Conservation (phyloP, 139 green algal genomes). For the Chlamydomonas incerta region DNA sequence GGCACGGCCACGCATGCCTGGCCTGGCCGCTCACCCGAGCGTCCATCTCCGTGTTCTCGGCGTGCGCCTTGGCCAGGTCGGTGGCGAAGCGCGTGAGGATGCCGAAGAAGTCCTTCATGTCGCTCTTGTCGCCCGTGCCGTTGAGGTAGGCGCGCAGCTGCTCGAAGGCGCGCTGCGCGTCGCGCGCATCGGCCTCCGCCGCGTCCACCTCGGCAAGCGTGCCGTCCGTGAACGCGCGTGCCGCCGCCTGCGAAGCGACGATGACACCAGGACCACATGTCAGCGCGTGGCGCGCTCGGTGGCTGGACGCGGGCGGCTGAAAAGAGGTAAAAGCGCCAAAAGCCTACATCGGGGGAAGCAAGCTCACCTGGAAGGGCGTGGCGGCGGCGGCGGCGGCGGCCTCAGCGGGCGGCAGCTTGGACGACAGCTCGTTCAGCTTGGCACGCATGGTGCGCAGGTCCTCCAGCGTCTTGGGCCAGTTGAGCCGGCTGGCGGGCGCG, state of each 20-base stretch:
- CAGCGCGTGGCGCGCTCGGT: too few relatives aligned
- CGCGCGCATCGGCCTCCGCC: constrained; percentile 3
- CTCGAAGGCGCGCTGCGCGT: constrained; percentile 9
- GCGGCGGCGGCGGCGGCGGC: too few relatives aligned
- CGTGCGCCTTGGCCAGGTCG: constrained; percentile 57
- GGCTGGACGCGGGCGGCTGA: too few relatives aligned
- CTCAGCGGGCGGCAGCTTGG: background rate
- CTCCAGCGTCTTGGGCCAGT: constrained; percentile 1
- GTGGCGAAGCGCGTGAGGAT: constrained; percentile 54
- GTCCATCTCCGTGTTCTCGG: constrained; percentile 60
- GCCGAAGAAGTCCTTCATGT: constrained; percentile 58
- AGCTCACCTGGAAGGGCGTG: constrained; percentile 21
- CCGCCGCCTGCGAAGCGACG: background rate
- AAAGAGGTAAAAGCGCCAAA: too few relatives aligned
- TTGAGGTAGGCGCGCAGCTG: constrained; percentile 58
- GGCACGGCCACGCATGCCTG: too few relatives aligned
- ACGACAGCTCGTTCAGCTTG: constrained; percentile 28
- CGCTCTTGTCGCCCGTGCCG: constrained; percentile 47
- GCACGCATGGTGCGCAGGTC: constrained; percentile 54
- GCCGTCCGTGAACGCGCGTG: background rate
- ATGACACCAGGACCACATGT: too few relatives aligned
- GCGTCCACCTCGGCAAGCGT: background rate
- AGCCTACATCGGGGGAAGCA: too few relatives aligned
- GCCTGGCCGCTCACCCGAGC: constrained; percentile 16
- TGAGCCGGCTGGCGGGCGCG: constrained; percentile 46